phyloP scores from a whole-genome alignment of 2,329 filamentous ascomycete species.

The Cytospora piceicola region DNA sequence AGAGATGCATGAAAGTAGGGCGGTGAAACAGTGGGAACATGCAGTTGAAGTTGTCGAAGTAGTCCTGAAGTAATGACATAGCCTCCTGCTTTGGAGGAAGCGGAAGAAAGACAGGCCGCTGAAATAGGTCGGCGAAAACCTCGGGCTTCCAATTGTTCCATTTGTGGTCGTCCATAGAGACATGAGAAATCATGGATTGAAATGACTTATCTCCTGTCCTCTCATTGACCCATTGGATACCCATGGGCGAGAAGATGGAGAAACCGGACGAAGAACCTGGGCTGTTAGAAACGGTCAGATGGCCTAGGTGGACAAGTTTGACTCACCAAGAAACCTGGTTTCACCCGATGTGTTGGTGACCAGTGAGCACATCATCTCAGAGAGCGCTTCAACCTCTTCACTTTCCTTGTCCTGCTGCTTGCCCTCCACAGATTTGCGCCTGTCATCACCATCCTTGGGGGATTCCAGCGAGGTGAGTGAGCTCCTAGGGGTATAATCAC shows the following conservation, averaged over 20 bases:
- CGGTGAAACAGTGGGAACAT: constrained; percentile 98
- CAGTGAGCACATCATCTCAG: constrained; percentile 98
- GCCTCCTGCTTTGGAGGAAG: constrained; percentile 87
- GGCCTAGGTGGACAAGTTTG: neutral
- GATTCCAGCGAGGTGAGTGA: constrained; percentile 58
- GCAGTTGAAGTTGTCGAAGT: constrained; percentile 98
- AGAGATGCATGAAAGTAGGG: constrained; percentile 96
- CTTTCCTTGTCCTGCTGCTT: constrained; percentile 48
- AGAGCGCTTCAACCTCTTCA: constrained; percentile 82
- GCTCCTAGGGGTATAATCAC: constrained; percentile 55
- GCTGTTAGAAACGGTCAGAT: constrained; percentile 23
- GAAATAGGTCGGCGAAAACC: constrained; percentile 91
- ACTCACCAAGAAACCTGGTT: constrained; percentile 88
- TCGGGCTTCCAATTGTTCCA: constrained; percentile 99
- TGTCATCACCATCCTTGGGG: constrained; percentile 41
- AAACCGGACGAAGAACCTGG: constrained; percentile 93
- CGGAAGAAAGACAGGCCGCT: constrained; percentile 78
- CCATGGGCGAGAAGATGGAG: constrained; percentile 97
- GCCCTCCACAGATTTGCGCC: constrained; percentile 43
- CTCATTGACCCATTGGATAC: constrained; percentile 97
- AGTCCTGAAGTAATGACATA: constrained; percentile 85
- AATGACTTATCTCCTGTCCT: constrained; percentile 97
- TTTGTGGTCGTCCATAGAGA: constrained; percentile 91
- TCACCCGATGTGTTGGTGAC: constrained; percentile 95
- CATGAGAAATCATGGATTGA: constrained; percentile 89